Conservation (phyloP, 805 yeast species). For the Ogataea pini region DNA sequence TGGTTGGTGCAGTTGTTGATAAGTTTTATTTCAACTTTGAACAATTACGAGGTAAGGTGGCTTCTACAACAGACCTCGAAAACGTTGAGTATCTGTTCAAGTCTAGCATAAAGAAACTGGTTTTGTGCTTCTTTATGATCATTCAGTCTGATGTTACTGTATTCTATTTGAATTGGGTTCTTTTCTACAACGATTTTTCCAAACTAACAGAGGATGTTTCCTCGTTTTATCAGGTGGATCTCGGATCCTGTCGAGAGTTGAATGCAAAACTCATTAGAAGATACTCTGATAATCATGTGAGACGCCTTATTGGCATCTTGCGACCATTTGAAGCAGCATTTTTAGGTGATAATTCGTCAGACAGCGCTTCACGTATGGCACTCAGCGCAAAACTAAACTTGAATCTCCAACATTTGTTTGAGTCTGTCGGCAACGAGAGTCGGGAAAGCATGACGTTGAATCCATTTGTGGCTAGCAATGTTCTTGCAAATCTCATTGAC, state of each 20-base stretch:
- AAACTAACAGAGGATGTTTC: constrained; percentile 26
- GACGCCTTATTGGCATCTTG: constrained; percentile 13
- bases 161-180: constrained; percentile 26
- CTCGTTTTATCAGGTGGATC: constrained; percentile 18
- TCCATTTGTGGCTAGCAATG: constrained; percentile 22
- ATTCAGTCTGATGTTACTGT: constrained; percentile 17
- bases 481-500: constrained; percentile 20
- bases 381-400: constrained; percentile 10
- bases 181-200: constrained; percentile 36
- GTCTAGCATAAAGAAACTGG: constrained; percentile 29
- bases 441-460: constrained; percentile 22
- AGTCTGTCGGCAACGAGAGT: constrained; percentile 14
- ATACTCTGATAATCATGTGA: constrained; percentile 9
- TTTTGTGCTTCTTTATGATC: constrained; percentile 31
- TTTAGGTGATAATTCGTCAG: constrained; percentile 25
- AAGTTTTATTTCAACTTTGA: constrained; percentile 23
- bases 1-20: constrained; percentile 19
- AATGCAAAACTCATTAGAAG: constrained; percentile 20
- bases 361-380: constrained; percentile 11
- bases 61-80: constrained; percentile 14
- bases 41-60: constrained; percentile 15
- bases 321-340: constrained; percentile 17
- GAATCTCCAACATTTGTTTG: constrained; percentile 18
- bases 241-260: constrained; percentile 27
- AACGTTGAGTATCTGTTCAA: constrained; percentile 29